These are phyloP conservation scores for Barnettozyma salicaria DNA, from an alignment of 805 yeast species.

Conservation along the genomic window DNA sequence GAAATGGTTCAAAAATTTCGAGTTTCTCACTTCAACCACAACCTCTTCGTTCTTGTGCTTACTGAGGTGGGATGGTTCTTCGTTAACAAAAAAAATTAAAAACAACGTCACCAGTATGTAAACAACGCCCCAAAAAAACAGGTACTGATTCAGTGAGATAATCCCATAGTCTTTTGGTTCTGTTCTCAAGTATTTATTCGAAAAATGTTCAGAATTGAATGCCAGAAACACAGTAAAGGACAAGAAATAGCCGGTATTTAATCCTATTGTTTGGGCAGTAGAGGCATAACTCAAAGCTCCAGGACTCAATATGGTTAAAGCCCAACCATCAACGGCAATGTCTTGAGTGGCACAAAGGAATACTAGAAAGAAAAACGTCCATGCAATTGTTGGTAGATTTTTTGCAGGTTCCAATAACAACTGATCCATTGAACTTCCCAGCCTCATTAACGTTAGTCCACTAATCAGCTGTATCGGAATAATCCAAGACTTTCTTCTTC, in stretches of 20 bases:
- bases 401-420: constrained; percentile 43
- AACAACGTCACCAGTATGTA: constrained; percentile 62
- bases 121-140: constrained; percentile 69
- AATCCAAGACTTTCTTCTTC: constrained; percentile 91
- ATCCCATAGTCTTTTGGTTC: constrained; percentile 60
- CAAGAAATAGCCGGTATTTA: constrained; percentile 87
- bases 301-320: constrained; percentile 76
- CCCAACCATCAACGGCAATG: constrained; percentile 99
- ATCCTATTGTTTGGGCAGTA: constrained; percentile 94
- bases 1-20: constrained; percentile 26
- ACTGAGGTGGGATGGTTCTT: constrained; percentile 54
- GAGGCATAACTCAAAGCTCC: constrained; percentile 85
- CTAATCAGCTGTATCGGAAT: constrained; percentile 86
- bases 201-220: constrained; percentile 86
- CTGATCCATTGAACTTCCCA: constrained; percentile 55
- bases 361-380: constrained; percentile 69
- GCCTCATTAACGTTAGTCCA: constrained; percentile 54
- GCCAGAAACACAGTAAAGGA: constrained; percentile 91
- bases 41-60: constrained; percentile 6
- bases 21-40: constrained; percentile 6
- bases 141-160: constrained; percentile 66
- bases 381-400: constrained; percentile 53
- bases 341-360: constrained; percentile 95
- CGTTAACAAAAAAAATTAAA: constrained; percentile 56
- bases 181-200: constrained; percentile 72